These are phyloP conservation scores for Stropharia rugosoannulata DNA, from an alignment of 768 basidiomycete genomes.

Conservation along the genomic window DNA sequence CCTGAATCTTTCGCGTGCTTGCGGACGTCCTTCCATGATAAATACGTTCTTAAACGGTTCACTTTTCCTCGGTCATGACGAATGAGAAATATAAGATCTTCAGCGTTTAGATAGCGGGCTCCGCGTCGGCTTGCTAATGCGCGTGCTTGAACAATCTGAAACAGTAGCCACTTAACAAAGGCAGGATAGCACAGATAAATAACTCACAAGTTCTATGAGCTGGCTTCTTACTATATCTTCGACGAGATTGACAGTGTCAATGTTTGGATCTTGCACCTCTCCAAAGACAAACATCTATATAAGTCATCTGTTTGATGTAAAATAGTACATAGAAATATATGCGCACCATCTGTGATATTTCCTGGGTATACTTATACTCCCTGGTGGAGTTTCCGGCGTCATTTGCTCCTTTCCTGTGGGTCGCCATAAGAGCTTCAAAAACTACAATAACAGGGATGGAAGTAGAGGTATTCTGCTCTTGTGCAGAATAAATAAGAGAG, in stretches of 20 bases:
- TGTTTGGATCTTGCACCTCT: conserved; percentile 87
- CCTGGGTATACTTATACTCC: conserved; percentile 88
- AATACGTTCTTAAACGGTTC: conserved; percentile 87
- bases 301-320: not conserved
- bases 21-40: conserved; percentile 96
- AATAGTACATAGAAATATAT: not conserved
- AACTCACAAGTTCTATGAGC: conserved; percentile 80
- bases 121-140: conserved; percentile 79
- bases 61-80: conserved; percentile 93
- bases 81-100: conserved; percentile 96
- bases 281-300: conserved; percentile 95
- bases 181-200: not conserved
- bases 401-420: not conserved
- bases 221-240: conserved; percentile 93
- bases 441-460: too few relatives aligned
- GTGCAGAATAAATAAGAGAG: too few relatives aligned
- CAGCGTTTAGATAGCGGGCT: conserved; percentile 83
- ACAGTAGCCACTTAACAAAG: conserved; percentile 1
- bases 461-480: too few relatives aligned
- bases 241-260: conserved; percentile 89
- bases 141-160: conserved; percentile 86
- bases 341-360: conserved; percentile 91
- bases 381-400: conserved; percentile 4
- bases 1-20: conserved; percentile 92
- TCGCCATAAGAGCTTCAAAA: too few relatives aligned